phyloP scores from a whole-genome alignment of 1,284 basidiomycete species.

The Calocybe gambosa region DNA sequence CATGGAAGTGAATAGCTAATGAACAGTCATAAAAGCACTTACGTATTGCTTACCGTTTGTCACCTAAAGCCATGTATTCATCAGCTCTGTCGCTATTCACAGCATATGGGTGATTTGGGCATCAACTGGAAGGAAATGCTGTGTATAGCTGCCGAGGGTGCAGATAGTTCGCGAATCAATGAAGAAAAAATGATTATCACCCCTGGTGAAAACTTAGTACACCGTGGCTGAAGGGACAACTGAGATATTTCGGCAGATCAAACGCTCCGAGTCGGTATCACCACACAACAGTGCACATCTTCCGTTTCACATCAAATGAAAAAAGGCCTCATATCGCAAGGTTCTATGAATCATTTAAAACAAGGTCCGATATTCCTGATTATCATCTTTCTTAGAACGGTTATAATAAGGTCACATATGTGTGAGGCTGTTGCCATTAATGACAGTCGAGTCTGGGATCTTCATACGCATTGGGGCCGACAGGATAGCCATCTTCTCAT shows the following conservation, averaged over 20 bases:
- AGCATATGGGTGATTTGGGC: not conserved
- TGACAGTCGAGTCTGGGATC: constrained; percentile 6
- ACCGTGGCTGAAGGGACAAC: not conserved
- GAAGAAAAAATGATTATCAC: not conserved
- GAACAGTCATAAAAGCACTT: not conserved
- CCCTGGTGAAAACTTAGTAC: not conserved
- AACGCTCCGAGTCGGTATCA: not conserved
- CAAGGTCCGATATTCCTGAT: not conserved
- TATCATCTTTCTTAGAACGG: not conserved
- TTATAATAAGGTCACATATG: not conserved
- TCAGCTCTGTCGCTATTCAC: not conserved
- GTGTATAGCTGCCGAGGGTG: not conserved
- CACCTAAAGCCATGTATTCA: too few relatives aligned
- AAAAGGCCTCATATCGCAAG: not conserved
- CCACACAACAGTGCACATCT: not conserved
- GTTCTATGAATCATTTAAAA: not conserved
- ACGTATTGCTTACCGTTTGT: too few relatives aligned
- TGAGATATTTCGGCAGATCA: not conserved
- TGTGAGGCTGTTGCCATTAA: not conserved
- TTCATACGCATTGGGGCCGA: constrained; percentile 5
- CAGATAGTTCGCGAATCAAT: too few relatives aligned
- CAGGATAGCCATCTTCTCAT: constrained; percentile 22
- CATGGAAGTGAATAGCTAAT: constrained; percentile 19
- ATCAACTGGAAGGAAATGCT: not conserved
- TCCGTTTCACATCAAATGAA: not conserved